phyloP scores from a whole-genome alignment of 1,284 basidiomycete genomes.

The Wallemia ichthyophaga region DNA sequence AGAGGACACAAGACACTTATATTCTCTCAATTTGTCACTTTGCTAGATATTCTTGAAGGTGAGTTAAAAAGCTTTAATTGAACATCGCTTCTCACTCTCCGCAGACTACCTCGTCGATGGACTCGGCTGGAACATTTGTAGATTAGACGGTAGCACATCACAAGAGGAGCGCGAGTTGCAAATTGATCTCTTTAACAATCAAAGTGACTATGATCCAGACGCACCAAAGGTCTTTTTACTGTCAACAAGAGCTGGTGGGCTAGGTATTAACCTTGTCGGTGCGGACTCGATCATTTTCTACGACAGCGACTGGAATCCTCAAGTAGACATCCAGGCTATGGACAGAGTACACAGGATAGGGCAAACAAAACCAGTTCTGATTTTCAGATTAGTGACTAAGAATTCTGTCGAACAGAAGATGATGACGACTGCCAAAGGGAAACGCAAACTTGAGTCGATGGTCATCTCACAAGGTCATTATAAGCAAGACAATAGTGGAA shows the following conservation, averaged over 20 bases:
- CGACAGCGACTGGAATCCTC: slow-evolving; percentile 6
- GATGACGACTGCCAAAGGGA: slow-evolving; percentile 56
- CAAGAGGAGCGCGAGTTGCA: slow-evolving; percentile 50
- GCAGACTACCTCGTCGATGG: slow-evolving; percentile 21
- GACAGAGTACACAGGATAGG: slow-evolving; percentile 88
- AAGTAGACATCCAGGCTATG: slow-evolving; percentile 77
- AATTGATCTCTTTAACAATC: slow-evolving; percentile 57
- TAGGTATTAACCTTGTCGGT: slow-evolving; percentile 52
- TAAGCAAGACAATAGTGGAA: background rate
- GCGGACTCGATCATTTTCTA: slow-evolving; percentile 30
- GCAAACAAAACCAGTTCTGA: slow-evolving; percentile 57
- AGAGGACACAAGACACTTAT: slow-evolving; percentile 65
- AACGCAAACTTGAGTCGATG: slow-evolving; percentile 61
- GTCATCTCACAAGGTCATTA: slow-evolving; percentile 59
- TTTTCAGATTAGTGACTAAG: background rate
- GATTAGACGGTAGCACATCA: slow-evolving; percentile 60
- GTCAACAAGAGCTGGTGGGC: slow-evolving; percentile 68
- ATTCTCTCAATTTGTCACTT: slow-evolving; percentile 79
- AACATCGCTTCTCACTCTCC: slow-evolving; percentile 53
- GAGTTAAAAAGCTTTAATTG: background rate
- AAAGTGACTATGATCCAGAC: slow-evolving; percentile 26
- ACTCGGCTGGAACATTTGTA: slow-evolving; percentile 51
- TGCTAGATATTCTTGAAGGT: slow-evolving; percentile 80
- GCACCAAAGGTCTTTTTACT: slow-evolving; percentile 59
- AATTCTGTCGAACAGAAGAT: slow-evolving; percentile 74